Percentiles rank a stretch among this genome's conserved stretches.
These are phyloP conservation scores for Hyaloperonospora arabidopsidis DNA, from an alignment of 352 stramenopile species.

Conservation along the genomic window DNA sequence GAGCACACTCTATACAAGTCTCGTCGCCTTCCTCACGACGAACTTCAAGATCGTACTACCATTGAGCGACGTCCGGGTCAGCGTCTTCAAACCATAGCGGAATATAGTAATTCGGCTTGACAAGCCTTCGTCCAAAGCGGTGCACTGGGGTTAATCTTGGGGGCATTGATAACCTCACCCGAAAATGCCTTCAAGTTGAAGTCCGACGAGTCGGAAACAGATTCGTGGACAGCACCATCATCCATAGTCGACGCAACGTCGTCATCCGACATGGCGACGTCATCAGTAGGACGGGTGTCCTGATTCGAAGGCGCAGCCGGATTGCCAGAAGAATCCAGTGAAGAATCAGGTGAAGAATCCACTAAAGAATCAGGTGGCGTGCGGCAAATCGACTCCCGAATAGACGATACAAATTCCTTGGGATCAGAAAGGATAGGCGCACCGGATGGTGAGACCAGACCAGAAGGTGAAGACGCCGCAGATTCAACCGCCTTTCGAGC, in stretches of 20 bases:
- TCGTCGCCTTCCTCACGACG: not conserved
- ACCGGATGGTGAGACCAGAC: not conserved
- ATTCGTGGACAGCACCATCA: not conserved
- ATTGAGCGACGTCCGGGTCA: not conserved
- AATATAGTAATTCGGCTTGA: constrained; percentile 2
- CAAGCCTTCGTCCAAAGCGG: not conserved
- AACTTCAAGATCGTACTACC: not conserved
- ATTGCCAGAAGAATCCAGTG: not conserved
- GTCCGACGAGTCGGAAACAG: not conserved
- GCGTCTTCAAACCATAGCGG: not conserved
- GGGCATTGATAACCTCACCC: not conserved
- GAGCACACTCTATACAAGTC: not conserved
- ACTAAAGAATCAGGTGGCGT: no score
- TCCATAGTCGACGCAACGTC: not conserved
- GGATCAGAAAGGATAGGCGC: not conserved
- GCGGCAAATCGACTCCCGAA: no score
- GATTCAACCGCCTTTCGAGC: no score
- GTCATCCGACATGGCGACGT: no score
- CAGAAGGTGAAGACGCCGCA: not conserved
- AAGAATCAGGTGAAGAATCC: no score
- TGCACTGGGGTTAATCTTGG: not conserved
- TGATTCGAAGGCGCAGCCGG: not conserved
- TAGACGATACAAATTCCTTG: no score
- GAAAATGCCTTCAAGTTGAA: not conserved
- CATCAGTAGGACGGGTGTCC: not conserved